These are phyloP conservation scores for Kluyveromyces siamensis DNA, from an alignment of 805 yeast species.

Conservation along the genomic window DNA sequence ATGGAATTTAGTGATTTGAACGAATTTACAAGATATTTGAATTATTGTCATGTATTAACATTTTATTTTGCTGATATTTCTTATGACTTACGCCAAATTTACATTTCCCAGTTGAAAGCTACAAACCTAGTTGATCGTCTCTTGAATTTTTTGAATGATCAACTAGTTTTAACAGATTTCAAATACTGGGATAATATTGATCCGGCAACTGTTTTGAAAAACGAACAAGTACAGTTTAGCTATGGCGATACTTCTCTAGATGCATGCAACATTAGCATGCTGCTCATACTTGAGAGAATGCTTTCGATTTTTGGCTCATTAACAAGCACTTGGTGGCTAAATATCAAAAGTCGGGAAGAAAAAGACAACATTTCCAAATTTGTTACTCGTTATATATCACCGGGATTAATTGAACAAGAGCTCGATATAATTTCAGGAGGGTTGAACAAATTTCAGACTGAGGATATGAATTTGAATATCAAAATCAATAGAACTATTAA, in stretches of 20 bases:
- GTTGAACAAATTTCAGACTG: constrained; percentile 26
- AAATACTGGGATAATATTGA: constrained; percentile 20
- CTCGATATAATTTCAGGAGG: constrained; percentile 40
- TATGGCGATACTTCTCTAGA: constrained; percentile 16
- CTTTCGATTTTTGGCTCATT: constrained; percentile 26
- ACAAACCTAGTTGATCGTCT: constrained; percentile 39
- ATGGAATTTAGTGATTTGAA: constrained; percentile 32
- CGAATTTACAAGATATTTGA: constrained; percentile 38
- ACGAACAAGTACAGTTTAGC: constrained; percentile 10
- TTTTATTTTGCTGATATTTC: constrained; percentile 57
- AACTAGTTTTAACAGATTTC: constrained; percentile 34
- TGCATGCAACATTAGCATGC: constrained; percentile 23
- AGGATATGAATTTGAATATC: constrained; percentile 39
- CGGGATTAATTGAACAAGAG: constrained; percentile 50
- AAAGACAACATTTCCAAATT: constrained; percentile 55
- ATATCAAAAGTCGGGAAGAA: constrained; percentile 57
- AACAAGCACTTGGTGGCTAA: constrained; percentile 52
- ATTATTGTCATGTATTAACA: constrained; percentile 62
- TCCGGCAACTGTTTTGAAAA: constrained; percentile 15
- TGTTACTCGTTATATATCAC: constrained; percentile 53
- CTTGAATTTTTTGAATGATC: constrained; percentile 45
- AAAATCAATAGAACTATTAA: constrained; percentile 51
- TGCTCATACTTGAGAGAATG: constrained; percentile 17
- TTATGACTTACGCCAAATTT: constrained; percentile 50
- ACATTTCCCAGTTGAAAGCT: constrained; percentile 48